These are phyloP conservation scores for Ramaria rubella DNA, from an alignment of 768 basidiomycete genomes.

Conservation along the genomic window DNA sequence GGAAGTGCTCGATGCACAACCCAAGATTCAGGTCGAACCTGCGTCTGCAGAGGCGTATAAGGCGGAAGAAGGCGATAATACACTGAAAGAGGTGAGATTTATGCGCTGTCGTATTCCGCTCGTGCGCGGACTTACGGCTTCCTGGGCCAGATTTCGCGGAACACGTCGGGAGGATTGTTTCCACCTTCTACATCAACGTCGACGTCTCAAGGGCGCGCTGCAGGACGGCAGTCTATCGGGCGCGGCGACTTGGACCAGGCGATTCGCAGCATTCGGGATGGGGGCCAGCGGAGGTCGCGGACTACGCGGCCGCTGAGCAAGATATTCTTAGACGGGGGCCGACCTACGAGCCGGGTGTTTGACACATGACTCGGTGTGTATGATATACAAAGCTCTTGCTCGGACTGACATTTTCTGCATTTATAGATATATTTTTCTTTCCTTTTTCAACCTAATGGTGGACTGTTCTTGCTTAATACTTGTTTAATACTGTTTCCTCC, in stretches of 20 bases:
- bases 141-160: too few species aligned
- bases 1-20: conserved; percentile 52
- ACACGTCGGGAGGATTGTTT: neutral
- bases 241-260: conserved; percentile 81
- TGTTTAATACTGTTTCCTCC: neutral
- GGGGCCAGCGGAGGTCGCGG: conserved; percentile 44
- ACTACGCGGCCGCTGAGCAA: conserved; percentile 58
- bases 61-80: neutral
- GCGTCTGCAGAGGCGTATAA: neutral
- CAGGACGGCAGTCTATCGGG: conserved; percentile 50
- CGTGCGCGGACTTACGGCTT: too few species aligned
- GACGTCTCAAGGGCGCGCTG: conserved; percentile 36
- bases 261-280: conserved; percentile 72
- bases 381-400: too few species aligned
- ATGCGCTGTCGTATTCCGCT: too few species aligned
- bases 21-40: conserved; percentile 10
- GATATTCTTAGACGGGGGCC: conserved; percentile 68
- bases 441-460: neutral
- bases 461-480: neutral
- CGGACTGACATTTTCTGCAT: neutral
- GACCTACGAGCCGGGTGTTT: conserved; percentile 22
- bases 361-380: conserved; percentile 15
- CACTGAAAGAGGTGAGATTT: too few species aligned
- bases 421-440: neutral
- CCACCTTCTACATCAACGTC: conserved; percentile 25